phyloP scores from a whole-genome alignment of 106 monocot genomes.

The Dendrobium huoshanense region DNA sequence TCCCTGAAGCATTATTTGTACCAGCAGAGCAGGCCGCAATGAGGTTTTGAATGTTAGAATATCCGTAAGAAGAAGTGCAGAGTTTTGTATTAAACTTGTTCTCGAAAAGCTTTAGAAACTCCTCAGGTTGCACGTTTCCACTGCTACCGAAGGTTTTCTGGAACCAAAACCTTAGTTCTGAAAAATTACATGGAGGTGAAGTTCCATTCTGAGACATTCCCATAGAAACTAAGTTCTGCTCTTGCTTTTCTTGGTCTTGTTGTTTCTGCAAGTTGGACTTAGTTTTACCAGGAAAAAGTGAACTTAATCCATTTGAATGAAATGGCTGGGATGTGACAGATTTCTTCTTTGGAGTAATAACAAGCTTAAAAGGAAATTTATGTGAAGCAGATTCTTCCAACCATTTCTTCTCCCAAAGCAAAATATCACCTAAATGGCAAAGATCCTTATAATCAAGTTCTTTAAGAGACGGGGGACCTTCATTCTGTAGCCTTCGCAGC shows the following conservation, averaged over 20 bases:
- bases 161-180: slow-evolving; percentile 54
- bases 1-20: neutral
- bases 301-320: slow-evolving; percentile 39
- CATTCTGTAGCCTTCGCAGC: slow-evolving; percentile 28
- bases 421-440: slow-evolving; percentile 38
- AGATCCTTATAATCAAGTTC: slow-evolving; percentile 44
- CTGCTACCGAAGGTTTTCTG: slow-evolving; percentile 10
- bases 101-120: slow-evolving; percentile 35
- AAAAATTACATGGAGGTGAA: slow-evolving; percentile 21
- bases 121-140: slow-evolving; percentile 15
- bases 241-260: slow-evolving; percentile 1
- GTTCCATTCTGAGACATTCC: neutral
- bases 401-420: slow-evolving; percentile 78
- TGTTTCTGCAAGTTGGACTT: neutral
- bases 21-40: slow-evolving; percentile 19
- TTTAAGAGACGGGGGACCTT: slow-evolving; percentile 41
- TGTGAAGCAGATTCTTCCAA: slow-evolving; percentile 43
- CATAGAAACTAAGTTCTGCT: neutral
- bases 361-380: slow-evolving; percentile 49
- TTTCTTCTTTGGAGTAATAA: slow-evolving; percentile 24
- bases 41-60: slow-evolving; percentile 19
- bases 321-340: slow-evolving; percentile 14
- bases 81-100: slow-evolving; percentile 37
- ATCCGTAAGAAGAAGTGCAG: slow-evolving; percentile 30
- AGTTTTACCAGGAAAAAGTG: slow-evolving; percentile 31